These are phyloP conservation scores for Penicillium coprophilum DNA, from an alignment of 495 filamentous ascomycete genomes.

Conservation along the genomic window DNA sequence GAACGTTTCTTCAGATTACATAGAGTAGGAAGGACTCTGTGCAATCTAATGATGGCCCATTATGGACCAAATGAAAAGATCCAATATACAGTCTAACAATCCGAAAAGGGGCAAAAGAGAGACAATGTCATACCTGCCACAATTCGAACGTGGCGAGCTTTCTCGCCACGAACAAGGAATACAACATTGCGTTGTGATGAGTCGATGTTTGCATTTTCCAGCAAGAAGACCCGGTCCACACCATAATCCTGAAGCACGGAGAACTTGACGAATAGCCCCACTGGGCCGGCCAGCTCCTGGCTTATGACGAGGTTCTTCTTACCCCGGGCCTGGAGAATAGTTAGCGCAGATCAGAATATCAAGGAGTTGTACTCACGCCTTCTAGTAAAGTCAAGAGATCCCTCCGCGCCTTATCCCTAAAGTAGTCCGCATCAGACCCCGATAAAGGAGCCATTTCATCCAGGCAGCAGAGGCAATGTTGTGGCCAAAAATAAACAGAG, in stretches of 20 bases:
- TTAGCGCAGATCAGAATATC: slow-evolving; percentile 21
- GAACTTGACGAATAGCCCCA: slow-evolving; percentile 91
- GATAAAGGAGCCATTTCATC: slow-evolving; percentile 57
- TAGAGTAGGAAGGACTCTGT: slow-evolving; percentile 58
- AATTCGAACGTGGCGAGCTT: slow-evolving; percentile 70
- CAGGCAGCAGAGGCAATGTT: slow-evolving; percentile 21
- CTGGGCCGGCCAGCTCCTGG: slow-evolving; percentile 80
- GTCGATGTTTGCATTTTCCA: slow-evolving; percentile 93
- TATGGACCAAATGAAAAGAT: neutral
- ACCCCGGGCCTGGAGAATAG: slow-evolving; percentile 72
- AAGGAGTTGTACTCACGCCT: slow-evolving; percentile 71
- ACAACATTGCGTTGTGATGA: slow-evolving; percentile 92
- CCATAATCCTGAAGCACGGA: slow-evolving; percentile 90
- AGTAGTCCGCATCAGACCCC: slow-evolving; percentile 75
- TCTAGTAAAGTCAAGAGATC: slow-evolving; percentile 85
- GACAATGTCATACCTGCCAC: slow-evolving; percentile 75
- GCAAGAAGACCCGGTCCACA: slow-evolving; percentile 91
- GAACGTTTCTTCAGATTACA: slow-evolving; percentile 61
- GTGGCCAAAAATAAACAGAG: slow-evolving; percentile 25
- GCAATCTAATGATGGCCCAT: slow-evolving; percentile 62
- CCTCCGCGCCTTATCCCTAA: slow-evolving; percentile 78
- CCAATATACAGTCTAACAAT: slow-evolving; percentile 4
- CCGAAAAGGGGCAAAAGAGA: slow-evolving; percentile 5
- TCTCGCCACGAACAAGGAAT: slow-evolving; percentile 88
- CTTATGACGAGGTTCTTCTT: slow-evolving; percentile 99